Conservation (phyloP, 2,329 filamentous ascomycete species). For the Cordyceps farinosa region DNA sequence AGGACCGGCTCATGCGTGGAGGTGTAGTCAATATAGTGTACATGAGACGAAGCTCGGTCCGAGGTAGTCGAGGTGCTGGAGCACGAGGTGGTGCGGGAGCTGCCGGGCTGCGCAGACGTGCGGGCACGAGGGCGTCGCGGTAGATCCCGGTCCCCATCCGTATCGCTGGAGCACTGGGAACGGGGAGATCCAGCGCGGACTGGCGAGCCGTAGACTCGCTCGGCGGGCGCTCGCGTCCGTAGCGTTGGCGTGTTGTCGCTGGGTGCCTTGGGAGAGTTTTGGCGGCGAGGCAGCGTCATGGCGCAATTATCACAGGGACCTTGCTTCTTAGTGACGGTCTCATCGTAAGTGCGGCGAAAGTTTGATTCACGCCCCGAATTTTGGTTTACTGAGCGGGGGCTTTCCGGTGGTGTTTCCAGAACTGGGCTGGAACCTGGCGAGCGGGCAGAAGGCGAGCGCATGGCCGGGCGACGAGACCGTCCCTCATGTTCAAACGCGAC, state of each 20-base stretch:
- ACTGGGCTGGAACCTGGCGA: slow-evolving; percentile 37
- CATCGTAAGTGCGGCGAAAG: slow-evolving; percentile 61
- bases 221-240: slow-evolving; percentile 58
- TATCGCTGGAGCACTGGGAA: slow-evolving; percentile 51
- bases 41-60: slow-evolving; percentile 47
- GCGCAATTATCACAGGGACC: slow-evolving; percentile 67
- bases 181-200: slow-evolving; percentile 49
- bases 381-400: slow-evolving; percentile 43
- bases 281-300: slow-evolving; percentile 54
- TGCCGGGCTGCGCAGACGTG: slow-evolving; percentile 42
- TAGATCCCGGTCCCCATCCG: slow-evolving; percentile 48
- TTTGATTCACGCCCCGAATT: slow-evolving; percentile 52
- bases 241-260: slow-evolving; percentile 50
- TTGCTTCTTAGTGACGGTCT: slow-evolving; percentile 60
- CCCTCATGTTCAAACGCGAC: slow-evolving; percentile 44
- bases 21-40: slow-evolving; percentile 65
- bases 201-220: slow-evolving; percentile 50
- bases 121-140: slow-evolving; percentile 37
- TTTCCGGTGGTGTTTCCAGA: slow-evolving; percentile 57
- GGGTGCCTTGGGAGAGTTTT: slow-evolving; percentile 27
- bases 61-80: slow-evolving; percentile 52
- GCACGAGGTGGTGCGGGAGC: slow-evolving; percentile 45
- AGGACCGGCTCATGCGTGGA: slow-evolving; percentile 63
- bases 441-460: slow-evolving; percentile 24
- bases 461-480: slow-evolving; percentile 40